Percentiles rank a stretch among this genome's conserved stretches.
Evolutionary conservation across 345 rosid species (phyloP).

Genomic region (Aquilaria sinensis): DNA sequence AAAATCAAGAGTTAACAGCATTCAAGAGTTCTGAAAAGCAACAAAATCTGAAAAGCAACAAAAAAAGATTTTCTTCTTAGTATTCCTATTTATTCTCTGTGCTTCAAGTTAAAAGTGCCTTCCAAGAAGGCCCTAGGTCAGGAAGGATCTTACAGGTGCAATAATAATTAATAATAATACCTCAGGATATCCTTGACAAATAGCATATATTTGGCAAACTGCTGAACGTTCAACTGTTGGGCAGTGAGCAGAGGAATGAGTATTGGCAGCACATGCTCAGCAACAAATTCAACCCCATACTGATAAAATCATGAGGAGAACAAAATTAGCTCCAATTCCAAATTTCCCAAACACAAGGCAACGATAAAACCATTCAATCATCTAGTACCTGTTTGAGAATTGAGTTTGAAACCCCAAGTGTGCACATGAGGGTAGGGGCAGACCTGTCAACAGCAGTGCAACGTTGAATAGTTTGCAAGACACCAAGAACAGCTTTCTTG

Average conservation of each 20-base stretch:
- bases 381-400: slow-evolving; percentile 70
- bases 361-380: slow-evolving; percentile 2
- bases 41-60: slow-evolving; percentile 5
- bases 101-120: neutral
- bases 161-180: slow-evolving; percentile 23
- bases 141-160: neutral
- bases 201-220: slow-evolving; percentile 89
- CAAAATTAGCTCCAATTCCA: slow-evolving; percentile 6
- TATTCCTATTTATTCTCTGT: too few relatives aligned
- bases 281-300: slow-evolving; percentile 87
- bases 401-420: slow-evolving; percentile 89
- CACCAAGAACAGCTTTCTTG: slow-evolving; percentile 62
- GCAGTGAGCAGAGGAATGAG: slow-evolving; percentile 85
- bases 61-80: neutral
- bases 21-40: slow-evolving; percentile 5
- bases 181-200: slow-evolving; percentile 90
- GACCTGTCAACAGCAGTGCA: slow-evolving; percentile 96
- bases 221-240: slow-evolving; percentile 88
- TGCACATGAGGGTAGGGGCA: slow-evolving; percentile 95
- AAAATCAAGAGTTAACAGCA: slow-evolving; percentile 8
- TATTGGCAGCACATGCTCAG: slow-evolving; percentile 85
- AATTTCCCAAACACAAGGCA: slow-evolving; percentile 4
- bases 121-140: neutral
- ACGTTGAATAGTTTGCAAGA: slow-evolving; percentile 83
- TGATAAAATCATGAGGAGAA: slow-evolving; percentile 26